Evolutionary conservation across 1,284 basidiomycete genomes (phyloP).

Genomic region (Fomitopsis schrenkii): DNA sequence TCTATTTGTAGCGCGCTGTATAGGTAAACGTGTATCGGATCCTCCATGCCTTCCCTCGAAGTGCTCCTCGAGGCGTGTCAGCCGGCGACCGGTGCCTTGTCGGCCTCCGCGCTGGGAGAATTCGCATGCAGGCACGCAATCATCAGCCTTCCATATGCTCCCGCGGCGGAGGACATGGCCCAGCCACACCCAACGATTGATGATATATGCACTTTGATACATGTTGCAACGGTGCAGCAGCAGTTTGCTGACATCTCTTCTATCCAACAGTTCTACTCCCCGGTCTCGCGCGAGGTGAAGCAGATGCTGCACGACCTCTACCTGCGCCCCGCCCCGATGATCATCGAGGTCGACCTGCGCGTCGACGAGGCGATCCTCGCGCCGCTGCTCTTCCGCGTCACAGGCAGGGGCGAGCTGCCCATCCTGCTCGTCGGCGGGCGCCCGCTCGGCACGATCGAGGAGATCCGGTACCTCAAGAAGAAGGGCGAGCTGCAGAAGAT

Average conservation of each 20-base stretch:
- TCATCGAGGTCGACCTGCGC: constrained; percentile 74
- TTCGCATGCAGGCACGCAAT: background rate
- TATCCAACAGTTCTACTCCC: constrained; percentile 49
- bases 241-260: background rate
- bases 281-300: constrained; percentile 66
- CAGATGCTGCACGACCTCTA: constrained; percentile 54
- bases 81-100: background rate
- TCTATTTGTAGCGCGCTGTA: background rate
- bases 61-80: background rate
- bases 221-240: no score
- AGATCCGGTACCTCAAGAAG: constrained; percentile 48
- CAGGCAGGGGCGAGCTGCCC: constrained; percentile 55
- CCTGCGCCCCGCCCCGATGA: constrained; percentile 61
- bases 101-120: background rate
- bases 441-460: constrained; percentile 49
- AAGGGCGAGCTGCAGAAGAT: constrained; percentile 49
- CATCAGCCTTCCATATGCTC: background rate
- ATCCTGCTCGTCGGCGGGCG: constrained; percentile 67
- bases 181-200: no score
- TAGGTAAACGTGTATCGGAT: background rate
- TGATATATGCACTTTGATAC: background rate
- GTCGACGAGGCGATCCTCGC: constrained; percentile 42
- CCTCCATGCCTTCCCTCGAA: background rate
- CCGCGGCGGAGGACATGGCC: background rate
- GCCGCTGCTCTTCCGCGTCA: constrained; percentile 52